Evolutionary conservation across 352 stramenopile species (phyloP).

Genomic region (Elongisporangium senticosum): DNA sequence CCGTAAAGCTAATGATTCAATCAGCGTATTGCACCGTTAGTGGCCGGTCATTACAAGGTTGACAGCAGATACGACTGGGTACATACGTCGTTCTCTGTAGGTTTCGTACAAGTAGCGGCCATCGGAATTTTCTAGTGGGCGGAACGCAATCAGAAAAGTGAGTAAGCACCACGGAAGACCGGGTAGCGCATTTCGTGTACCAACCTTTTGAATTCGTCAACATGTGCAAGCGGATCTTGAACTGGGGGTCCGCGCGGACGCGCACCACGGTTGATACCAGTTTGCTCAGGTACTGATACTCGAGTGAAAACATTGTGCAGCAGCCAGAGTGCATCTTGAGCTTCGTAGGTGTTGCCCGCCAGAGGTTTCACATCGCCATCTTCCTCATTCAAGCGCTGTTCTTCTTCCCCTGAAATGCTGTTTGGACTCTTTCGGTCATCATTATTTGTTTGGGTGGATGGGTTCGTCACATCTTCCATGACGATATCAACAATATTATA

Average conservation of each 20-base stretch:
- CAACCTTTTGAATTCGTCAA: slow-evolving; percentile 36
- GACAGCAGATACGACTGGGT: background rate
- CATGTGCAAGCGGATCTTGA: slow-evolving; percentile 32
- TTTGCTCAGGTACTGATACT: slow-evolving; percentile 24
- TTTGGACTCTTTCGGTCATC: background rate
- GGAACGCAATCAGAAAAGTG: background rate
- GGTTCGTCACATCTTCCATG: background rate
- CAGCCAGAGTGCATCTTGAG: slow-evolving; percentile 3
- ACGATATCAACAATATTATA: background rate
- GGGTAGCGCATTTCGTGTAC: slow-evolving; percentile 7
- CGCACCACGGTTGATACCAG: slow-evolving; percentile 23
- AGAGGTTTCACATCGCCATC: background rate
- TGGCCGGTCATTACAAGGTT: slow-evolving; percentile 1
- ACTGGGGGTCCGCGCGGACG: slow-evolving; percentile 34
- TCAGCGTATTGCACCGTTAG: background rate
- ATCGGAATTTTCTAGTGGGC: slow-evolving; percentile 62
- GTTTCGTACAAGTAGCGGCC: slow-evolving; percentile 60
- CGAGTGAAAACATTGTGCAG: slow-evolving; percentile 20
- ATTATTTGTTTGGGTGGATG: background rate
- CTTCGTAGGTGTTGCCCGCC: background rate
- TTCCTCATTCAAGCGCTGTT: background rate
- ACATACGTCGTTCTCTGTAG: slow-evolving; percentile 51
- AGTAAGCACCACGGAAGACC: background rate
- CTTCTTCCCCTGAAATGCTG: background rate
- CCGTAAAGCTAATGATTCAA: slow-evolving; percentile 27